Evolutionary conservation across 352 stramenopile species (phyloP), one percentile per base, ranked within the genome.

Genomic region (Phytopythium helicoides): DNA sequence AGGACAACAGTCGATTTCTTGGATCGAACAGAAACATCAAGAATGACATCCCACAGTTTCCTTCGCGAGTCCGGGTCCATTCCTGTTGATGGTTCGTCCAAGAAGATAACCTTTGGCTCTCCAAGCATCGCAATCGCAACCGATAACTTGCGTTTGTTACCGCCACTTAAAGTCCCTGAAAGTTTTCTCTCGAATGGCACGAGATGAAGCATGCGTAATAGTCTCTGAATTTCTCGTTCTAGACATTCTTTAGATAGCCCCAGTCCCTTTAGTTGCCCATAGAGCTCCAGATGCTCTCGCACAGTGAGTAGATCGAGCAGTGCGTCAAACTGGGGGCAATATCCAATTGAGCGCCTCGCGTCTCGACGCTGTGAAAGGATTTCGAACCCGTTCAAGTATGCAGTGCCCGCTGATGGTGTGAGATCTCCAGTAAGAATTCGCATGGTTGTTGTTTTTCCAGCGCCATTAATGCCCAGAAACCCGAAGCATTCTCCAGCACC

Each of bases 71-170:
- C 71, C 14, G 84, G 82, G 36, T 94, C 84, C 68, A 96, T 87
- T 7, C 90, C 90, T 7, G 92, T 98, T n/a, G 82, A 96, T 11
- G 94, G 94, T 56, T 99, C 97, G 64, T 99, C 97, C 6, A 99
- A 66, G 53, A 99, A 97, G 0, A 98, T 51, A 33, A 99, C 76
- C n/a, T 87, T 73, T 6, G 97, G 97, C 22, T 90, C 68, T 8
- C 97, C 97, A 47, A 99, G 92, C 66, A 98, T 97, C 8, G 97
- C 96, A 60, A 97, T 97, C 12, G 96, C 97, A 11, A 99, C 84
- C 52, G 83, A 98, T 6, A 99, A 81, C 64, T 99, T 99, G 47
- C 97, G 87, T 66, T 99, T 99, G 79, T 99, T 99, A 31, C 92
- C 95, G 23, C 96, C 96, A 36, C 81, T 96, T 31, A 97, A 62